A percentile compares a stretch with the other conserved stretches of the same genome.
These are phyloP conservation scores for Leccinum incarnatum DNA, from an alignment of 768 basidiomycete species.

Conservation along the genomic window DNA sequence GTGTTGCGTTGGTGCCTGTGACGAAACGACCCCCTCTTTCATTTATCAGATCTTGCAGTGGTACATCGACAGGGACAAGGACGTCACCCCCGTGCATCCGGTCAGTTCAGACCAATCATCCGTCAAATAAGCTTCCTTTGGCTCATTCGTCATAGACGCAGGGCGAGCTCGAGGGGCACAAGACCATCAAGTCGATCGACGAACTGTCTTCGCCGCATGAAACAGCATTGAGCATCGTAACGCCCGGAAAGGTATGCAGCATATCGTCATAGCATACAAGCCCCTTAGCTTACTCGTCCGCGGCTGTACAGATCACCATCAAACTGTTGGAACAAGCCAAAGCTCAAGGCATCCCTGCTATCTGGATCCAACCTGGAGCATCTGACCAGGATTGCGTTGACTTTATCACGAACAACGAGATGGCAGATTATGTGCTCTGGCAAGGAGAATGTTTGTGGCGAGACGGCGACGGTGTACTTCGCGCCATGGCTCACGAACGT, in stretches of 20 bases:
- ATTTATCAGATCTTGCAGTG: slow-evolving; percentile 62
- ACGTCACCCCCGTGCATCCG: slow-evolving; percentile 73
- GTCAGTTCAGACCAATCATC: slow-evolving; percentile 37
- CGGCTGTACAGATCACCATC: slow-evolving; percentile 62
- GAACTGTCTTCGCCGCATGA: slow-evolving; percentile 57
- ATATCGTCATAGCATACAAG: not conserved
- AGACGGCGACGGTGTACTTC: slow-evolving; percentile 60
- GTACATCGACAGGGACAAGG: slow-evolving; percentile 59
- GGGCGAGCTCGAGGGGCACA: slow-evolving; percentile 61
- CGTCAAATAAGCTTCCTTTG: not conserved
- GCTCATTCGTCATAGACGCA: slow-evolving; percentile 52
- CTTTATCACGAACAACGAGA: slow-evolving; percentile 63
- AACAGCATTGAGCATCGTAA: slow-evolving; percentile 78
- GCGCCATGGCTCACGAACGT: slow-evolving; percentile 21
- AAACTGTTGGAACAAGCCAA: slow-evolving; percentile 63
- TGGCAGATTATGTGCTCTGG: slow-evolving; percentile 68
- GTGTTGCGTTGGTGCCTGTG: not conserved
- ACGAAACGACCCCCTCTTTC: not conserved
- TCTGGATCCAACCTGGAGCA: slow-evolving; percentile 92
- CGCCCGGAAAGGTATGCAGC: slow-evolving; percentile 59
- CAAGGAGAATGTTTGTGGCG: slow-evolving; percentile 84
- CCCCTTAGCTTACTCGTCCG: not conserved
- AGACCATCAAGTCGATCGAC: slow-evolving; percentile 52
- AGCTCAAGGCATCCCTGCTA: slow-evolving; percentile 62
- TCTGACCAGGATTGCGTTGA: slow-evolving; percentile 60